Base-by-base conservation (phyloP, 2,329 filamentous ascomycete species). In the Grosmannia serpens region DNA sequence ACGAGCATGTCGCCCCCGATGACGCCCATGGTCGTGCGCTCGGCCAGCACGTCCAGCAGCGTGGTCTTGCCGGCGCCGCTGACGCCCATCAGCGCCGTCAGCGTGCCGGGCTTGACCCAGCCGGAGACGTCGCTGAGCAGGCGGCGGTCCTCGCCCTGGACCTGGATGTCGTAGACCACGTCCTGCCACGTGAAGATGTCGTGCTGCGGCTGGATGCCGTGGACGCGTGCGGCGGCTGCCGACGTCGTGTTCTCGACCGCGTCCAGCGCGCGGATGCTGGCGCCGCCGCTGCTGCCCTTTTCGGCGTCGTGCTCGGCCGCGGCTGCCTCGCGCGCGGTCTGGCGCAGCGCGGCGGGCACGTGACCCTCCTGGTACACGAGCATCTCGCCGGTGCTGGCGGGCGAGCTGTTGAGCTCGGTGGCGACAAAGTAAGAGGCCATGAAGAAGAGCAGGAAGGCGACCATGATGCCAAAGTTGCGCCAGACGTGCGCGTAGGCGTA, bases 11-110 rank as follows among this genome's bases (percentile, higher is more conserved):
- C 86, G 58, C 91, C 91, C 17, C 82, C 84, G 56, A 95, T 89
- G 26, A 95, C 86, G 72, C 91, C 91, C 84, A 92, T 91, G 0
- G 88, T 90, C 17, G 87, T 87, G 69, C 91, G 86, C 60, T 88
- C 88, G 53, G 91, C 91, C 63, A 96, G 78, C 47, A 88, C 88
- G 71, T 96, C 89, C 41, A 96, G 75, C 33, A 96, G 80, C 1
- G 91, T 95, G 0, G 91, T 96, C 73, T 96, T 96, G 61, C 91
- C 91, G 24, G 91, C 91, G 64, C 91, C 91, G 38, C 87, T 90
- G 7, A 91, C 89, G 73, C 90, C 88, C 90, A 95, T 95, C 4
- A 95, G 78, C 44, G 90, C 90, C n/a, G 91, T 96, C 58, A 95
- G 71, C 24, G 89, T 95, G 62, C 91, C 91, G 7, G 91, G 91